phyloP scores from a whole-genome alignment of 2,329 filamentous ascomycete genomes.

The Aspergillus glaucus region DNA sequence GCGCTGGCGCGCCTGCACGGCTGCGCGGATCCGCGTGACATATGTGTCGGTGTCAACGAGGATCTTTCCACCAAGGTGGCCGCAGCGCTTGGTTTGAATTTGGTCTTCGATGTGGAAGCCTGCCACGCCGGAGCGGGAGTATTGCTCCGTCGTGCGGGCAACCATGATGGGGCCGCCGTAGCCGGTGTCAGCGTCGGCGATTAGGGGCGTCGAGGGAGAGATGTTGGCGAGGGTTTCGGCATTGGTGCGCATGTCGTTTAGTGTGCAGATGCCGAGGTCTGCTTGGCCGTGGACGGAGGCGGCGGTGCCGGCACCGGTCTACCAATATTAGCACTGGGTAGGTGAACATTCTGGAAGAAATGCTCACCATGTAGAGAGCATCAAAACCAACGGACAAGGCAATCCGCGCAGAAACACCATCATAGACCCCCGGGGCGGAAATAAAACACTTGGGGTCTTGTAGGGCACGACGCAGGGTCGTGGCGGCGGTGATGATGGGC shows the following conservation, averaged over 20 bases:
- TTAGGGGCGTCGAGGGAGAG: slow-evolving; percentile 44
- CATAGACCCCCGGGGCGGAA: slow-evolving; percentile 46
- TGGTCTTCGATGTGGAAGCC: slow-evolving; percentile 55
- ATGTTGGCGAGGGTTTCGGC: slow-evolving; percentile 51
- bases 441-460: slow-evolving; percentile 34
- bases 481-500: slow-evolving; percentile 21
- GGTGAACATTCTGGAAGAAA: too few species aligned
- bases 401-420: slow-evolving; percentile 45
- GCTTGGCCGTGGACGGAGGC: slow-evolving; percentile 45
- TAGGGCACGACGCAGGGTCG: slow-evolving; percentile 27
- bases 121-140: slow-evolving; percentile 49
- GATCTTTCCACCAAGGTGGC: slow-evolving; percentile 35
- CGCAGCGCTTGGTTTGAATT: slow-evolving; percentile 41
- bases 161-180: slow-evolving; percentile 48
- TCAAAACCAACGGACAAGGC: slow-evolving; percentile 46
- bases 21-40: slow-evolving; percentile 32
- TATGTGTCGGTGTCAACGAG: slow-evolving; percentile 31
- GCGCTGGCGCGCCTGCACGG: slow-evolving; percentile 28
- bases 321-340: neutral
- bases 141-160: slow-evolving; percentile 44
- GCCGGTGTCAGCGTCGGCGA: slow-evolving; percentile 51
- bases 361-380: slow-evolving; percentile 46
- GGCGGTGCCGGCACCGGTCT: slow-evolving; percentile 49
- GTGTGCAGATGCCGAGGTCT: slow-evolving; percentile 46
- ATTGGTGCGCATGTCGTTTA: slow-evolving; percentile 49